Base-by-base conservation (phyloP, 192 early-diverging fungal genomes). In the Spinellus fusiger region DNA sequence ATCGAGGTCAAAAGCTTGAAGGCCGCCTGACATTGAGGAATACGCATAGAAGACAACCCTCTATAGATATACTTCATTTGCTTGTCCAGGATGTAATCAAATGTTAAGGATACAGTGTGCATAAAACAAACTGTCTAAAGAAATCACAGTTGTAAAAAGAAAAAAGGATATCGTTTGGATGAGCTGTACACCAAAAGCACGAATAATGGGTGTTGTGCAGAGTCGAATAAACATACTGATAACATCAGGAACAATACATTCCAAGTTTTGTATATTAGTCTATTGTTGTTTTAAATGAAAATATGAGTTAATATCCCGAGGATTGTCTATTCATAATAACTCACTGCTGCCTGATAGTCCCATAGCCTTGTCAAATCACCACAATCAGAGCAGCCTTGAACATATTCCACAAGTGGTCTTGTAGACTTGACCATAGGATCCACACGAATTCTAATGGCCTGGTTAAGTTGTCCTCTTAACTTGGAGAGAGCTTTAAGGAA, bases 21-120 rank as follows among this genome's bases (percentile, higher is more conserved):
- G 0, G 86, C 83, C 3, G 79, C 65, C 35, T 90, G 87, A 23
- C 84, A 79, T 28, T 84, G 65, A 33, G 75, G 71, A 26, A 77
- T 70, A 49, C 81, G 78, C 51, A 78, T 74, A 16, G 84, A 82
- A 4, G 79, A 82, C 23, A 93, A 64, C 40, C 79, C 77, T 10
- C 83, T 70, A 59, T 89, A 87, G 18, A 93, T 58, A 0, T 55
- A 57, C 28, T 77, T 82, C 84, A 93, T 80, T 46, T 86, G 81
- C 32, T 84, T 77, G 54, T 84, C 76, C 20, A 90, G 69, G 22
- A 92, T 38, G 40, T 49, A 54, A 54, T 4, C 28, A 54, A 32
- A 29, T 22, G 27, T 54, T 3, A 54, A 54, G 28, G 28, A 54
- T 54, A 54, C 15, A 28, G 25, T 49, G 5, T 4, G 29, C 29